These are phyloP conservation scores for Cyamopsis tetragonoloba DNA, from an alignment of 306 rosid genomes.

Conservation along the genomic window DNA sequence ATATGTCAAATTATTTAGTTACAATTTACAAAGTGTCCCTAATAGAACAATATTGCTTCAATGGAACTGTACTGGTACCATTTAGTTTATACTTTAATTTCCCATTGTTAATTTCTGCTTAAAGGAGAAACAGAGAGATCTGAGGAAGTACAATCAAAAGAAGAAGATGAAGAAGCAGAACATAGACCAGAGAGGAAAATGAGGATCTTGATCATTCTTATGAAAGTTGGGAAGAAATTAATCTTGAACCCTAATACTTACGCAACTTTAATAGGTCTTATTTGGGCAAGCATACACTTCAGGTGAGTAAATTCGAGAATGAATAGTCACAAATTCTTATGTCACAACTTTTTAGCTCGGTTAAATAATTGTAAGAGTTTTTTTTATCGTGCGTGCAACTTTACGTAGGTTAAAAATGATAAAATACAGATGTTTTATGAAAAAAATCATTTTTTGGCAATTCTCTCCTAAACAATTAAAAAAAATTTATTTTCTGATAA, in stretches of 20 bases:
- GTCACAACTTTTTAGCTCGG: neutral
- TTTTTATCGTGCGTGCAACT: no score
- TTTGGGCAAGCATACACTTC: conserved; percentile 81
- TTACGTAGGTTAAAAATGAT: no score
- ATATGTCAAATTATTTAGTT: neutral
- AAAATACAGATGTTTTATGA: no score
- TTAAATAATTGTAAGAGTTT: neutral
- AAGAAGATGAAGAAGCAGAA: conserved; percentile 51
- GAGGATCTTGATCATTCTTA: conserved; percentile 52
- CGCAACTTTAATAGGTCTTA: conserved; percentile 75
- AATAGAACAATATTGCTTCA: neutral
- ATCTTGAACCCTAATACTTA: conserved; percentile 80
- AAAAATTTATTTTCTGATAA: no score
- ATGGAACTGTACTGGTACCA: neutral
- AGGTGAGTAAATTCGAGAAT: conserved; percentile 37
- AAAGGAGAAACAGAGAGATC: conserved; percentile 54
- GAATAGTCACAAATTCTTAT: neutral
- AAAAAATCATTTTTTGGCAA: no score
- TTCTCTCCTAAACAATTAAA: no score
- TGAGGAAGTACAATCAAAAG: conserved; percentile 58
- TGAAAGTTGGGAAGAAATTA: conserved; percentile 73
- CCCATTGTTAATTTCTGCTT: conserved; percentile 23
- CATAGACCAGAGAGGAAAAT: conserved; percentile 33
- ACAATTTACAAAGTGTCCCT: neutral
- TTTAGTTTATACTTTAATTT: conserved; percentile 17